Conservation (phyloP, 345 rosid species). For the Firmiana major region DNA sequence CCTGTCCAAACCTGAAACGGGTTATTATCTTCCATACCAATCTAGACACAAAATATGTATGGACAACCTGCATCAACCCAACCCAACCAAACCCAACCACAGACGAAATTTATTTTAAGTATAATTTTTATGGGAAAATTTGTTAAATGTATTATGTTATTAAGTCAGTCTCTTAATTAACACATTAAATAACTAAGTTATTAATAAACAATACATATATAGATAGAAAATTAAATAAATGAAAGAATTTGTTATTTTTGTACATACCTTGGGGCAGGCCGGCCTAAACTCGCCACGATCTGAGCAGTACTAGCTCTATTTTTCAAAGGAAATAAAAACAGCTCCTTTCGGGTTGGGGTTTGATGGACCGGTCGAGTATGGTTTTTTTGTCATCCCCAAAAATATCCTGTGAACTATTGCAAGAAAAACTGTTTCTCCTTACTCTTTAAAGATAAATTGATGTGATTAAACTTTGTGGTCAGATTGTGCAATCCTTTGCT, state of each 20-base stretch:
- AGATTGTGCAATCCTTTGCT: background rate
- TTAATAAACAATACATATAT: no score
- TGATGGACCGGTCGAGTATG: background rate
- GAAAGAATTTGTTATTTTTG: no score
- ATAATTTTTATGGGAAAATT: no score
- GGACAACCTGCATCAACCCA: no score
- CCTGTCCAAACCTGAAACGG: background rate
- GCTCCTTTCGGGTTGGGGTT: background rate
- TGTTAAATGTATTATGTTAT: no score
- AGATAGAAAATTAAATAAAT: background rate
- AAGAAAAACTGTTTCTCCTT: background rate
- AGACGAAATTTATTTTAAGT: no score
- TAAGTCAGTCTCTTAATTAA: no score
- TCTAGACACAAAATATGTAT: background rate
- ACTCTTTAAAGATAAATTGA: background rate
- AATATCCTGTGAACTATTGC: background rate
- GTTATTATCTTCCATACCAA: background rate
- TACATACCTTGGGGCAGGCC: background rate
- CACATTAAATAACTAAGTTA: background rate
- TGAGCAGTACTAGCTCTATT: background rate
- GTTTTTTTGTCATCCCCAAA: background rate
- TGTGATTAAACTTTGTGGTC: background rate
- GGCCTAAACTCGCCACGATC: background rate
- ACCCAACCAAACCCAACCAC: no score
- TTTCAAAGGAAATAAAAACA: background rate